These are phyloP conservation scores for Pulveroboletus sp. DNA, from an alignment of 768 basidiomycete species.

Conservation along the genomic window DNA sequence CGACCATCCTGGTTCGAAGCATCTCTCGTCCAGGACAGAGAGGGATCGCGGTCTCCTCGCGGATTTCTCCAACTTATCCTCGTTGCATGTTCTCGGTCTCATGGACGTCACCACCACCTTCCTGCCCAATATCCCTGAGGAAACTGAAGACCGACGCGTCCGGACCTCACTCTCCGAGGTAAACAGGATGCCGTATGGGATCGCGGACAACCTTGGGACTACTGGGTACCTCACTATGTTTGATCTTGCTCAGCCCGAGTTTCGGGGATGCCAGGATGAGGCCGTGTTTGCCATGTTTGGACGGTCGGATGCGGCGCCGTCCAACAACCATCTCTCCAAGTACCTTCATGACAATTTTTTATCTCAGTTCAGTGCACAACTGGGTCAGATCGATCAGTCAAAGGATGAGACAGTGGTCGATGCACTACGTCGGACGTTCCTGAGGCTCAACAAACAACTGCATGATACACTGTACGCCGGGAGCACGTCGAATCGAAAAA, in stretches of 20 bases:
- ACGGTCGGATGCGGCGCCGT: constrained; percentile 51
- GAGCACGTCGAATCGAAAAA: constrained; percentile 51
- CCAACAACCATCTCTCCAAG: constrained; percentile 70
- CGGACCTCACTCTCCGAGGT: constrained; percentile 87
- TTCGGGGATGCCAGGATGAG: constrained; percentile 69
- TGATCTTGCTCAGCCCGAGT: constrained; percentile 87
- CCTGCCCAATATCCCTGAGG: constrained; percentile 67
- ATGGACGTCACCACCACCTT: constrained; percentile 87
- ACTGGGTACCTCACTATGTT: constrained; percentile 81
- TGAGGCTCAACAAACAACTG: constrained; percentile 77
- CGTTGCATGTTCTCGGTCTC: constrained; percentile 87
- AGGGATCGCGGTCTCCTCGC: constrained; percentile 47
- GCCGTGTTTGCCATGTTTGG: constrained; percentile 98
- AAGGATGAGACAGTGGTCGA: constrained; percentile 55
- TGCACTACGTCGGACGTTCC: constrained; percentile 82
- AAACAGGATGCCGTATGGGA: constrained; percentile 91
- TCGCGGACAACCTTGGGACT: constrained; percentile 85
- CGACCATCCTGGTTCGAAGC: constrained; percentile 38
- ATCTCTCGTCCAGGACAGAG: constrained; percentile 19
- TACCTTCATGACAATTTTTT: constrained; percentile 82
- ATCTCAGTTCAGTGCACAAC: constrained; percentile 52
- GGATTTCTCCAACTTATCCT: constrained; percentile 81
- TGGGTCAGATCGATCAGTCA: constrained; percentile 39
- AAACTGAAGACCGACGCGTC: constrained; percentile 84
- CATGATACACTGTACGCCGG: constrained; percentile 59